phyloP scores from a whole-genome alignment of 495 filamentous ascomycete genomes.

The Endocarpon pusillum region DNA sequence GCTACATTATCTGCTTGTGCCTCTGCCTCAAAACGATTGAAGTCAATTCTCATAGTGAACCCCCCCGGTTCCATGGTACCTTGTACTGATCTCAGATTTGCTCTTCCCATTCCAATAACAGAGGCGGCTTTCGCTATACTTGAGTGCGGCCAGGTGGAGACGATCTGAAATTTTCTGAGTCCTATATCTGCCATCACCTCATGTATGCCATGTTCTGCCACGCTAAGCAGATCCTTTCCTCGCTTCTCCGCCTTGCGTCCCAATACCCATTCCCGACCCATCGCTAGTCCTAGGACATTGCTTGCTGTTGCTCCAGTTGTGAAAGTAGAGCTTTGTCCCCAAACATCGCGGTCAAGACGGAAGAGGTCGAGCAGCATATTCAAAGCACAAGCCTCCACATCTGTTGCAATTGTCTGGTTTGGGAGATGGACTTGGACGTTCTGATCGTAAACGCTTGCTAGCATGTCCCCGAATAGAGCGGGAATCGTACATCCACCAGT shows the following conservation, averaged over 20 bases:
- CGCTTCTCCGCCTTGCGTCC: constrained; percentile 14
- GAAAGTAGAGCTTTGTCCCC: constrained; percentile 40
- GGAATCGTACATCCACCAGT: constrained; percentile 67
- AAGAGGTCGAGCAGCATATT: constrained; percentile 52
- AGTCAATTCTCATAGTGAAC: not conserved
- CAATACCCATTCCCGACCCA: constrained; percentile 52
- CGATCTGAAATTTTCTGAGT: constrained; percentile 49
- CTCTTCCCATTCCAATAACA: constrained; percentile 61
- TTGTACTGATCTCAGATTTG: constrained; percentile 36
- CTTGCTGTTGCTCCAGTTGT: constrained; percentile 81
- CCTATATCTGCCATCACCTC: constrained; percentile 45
- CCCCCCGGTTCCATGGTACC: constrained; percentile 27
- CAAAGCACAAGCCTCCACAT: constrained; percentile 56
- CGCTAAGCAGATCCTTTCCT: constrained; percentile 19
- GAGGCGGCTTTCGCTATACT: constrained; percentile 70
- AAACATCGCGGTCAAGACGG: constrained; percentile 31
- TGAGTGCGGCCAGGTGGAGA: constrained; percentile 70
- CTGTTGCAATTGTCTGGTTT: constrained; percentile 51
- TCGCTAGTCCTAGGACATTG: constrained; percentile 70
- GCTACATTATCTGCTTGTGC: constrained; percentile 34
- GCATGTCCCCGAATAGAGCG: constrained; percentile 67
- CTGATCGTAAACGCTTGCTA: constrained; percentile 64
- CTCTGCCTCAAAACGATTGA: constrained; percentile 28
- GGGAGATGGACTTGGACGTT: constrained; percentile 78
- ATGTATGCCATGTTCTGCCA: constrained; percentile 53